Evolutionary conservation across 1,139 yeast species (phyloP).

Genomic region (Debaryomyces nepalensis): DNA sequence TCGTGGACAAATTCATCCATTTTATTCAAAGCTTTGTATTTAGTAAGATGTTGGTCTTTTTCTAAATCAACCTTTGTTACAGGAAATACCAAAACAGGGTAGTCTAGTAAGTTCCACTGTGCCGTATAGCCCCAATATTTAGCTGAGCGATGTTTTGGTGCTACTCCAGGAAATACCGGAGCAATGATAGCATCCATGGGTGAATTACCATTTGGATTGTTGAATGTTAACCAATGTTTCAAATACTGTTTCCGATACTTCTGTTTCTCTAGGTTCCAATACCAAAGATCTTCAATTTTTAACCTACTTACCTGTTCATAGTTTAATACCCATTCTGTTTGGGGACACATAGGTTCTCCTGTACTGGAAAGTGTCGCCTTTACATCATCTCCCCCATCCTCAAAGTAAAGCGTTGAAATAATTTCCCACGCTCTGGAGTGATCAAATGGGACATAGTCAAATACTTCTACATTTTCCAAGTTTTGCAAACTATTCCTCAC

Average conservation of each 20-base stretch:
- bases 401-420: conserved; percentile 24
- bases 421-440: conserved; percentile 21
- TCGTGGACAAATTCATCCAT: conserved; percentile 13
- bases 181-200: conserved; percentile 14
- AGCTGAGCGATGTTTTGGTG: conserved; percentile 25
- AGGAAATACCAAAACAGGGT: conserved; percentile 28
- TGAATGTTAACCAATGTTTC: conserved; percentile 23
- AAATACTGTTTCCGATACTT: conserved; percentile 26
- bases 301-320: conserved; percentile 14
- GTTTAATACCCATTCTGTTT: conserved; percentile 24
- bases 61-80: conserved; percentile 22
- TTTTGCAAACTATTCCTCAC: conserved; percentile 20
- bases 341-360: conserved; percentile 27
- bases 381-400: conserved; percentile 31
- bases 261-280: conserved; percentile 27
- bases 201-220: conserved; percentile 12
- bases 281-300: conserved; percentile 20
- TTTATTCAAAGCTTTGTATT: conserved; percentile 13
- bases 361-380: conserved; percentile 15
- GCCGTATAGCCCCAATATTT: conserved; percentile 30
- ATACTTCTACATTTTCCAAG: conserved; percentile 21
- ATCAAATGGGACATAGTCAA: conserved; percentile 23
- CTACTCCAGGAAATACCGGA: conserved; percentile 28
- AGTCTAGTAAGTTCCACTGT: conserved; percentile 30
- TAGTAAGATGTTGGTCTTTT: not conserved